A percentile compares a stretch with the other conserved stretches of the same genome.
These are phyloP conservation scores for Fraxinus sp. DNA, from an alignment of 305 asterid species.

Conservation along the genomic window DNA sequence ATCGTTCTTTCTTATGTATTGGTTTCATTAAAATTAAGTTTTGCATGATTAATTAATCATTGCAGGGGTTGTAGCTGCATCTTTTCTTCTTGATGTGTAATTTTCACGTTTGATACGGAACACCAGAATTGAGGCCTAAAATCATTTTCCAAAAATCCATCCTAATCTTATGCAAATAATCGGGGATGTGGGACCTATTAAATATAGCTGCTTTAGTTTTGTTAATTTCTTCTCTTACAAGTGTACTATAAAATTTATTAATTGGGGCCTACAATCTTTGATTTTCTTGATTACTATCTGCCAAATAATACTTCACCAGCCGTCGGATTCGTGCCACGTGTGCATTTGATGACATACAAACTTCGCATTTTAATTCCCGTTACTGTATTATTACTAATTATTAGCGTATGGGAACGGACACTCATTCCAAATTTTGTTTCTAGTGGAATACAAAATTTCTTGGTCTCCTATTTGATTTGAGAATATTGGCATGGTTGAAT, in stretches of 20 bases:
- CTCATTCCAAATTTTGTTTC: background rate
- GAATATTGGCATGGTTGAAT: constrained; percentile 7
- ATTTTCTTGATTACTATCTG: constrained; percentile 25
- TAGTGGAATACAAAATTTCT: background rate
- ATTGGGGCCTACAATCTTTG: constrained; percentile 8
- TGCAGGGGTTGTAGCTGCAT: constrained; percentile 27
- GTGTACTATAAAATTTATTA: constrained; percentile 29
- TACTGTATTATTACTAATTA: background rate
- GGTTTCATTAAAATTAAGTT: background rate
- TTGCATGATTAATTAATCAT: constrained; percentile 34
- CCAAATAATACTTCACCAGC: constrained; percentile 30
- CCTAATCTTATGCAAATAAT: constrained; percentile 37
- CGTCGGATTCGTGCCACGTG: constrained; percentile 27
- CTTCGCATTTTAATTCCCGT: constrained; percentile 13
- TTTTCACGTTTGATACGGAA: constrained; percentile 35
- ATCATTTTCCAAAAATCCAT: constrained; percentile 28
- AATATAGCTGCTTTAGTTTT: background rate
- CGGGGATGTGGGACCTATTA: constrained; percentile 33
- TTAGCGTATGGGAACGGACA: background rate
- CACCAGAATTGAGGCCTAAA: constrained; percentile 17
- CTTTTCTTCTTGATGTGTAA: constrained; percentile 16
- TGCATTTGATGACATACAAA: background rate
- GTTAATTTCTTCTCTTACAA: constrained; percentile 30
- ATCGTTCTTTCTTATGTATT: background rate
- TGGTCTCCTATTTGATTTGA: background rate